Conservation (phyloP, 345 rosid species). For the Citrus reticulata region DNA sequence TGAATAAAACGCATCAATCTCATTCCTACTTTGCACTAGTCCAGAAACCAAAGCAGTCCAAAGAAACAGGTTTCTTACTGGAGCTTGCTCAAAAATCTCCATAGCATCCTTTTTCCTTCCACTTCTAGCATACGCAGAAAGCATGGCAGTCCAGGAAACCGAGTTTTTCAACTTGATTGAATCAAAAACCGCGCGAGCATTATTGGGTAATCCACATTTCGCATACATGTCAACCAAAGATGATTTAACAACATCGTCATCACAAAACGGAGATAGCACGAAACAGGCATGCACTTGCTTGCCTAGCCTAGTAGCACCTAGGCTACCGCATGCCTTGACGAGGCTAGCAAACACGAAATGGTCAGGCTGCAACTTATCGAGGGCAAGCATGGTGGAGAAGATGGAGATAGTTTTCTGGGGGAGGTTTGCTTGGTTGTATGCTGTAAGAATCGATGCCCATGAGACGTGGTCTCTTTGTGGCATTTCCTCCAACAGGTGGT, state of each 20-base stretch:
- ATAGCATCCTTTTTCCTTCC: constrained; percentile 60
- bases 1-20: constrained; percentile 43
- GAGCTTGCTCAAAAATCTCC: constrained; percentile 36
- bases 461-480: constrained; percentile 53
- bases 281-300: constrained; percentile 62
- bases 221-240: constrained; percentile 78
- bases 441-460: constrained; percentile 72
- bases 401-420: constrained; percentile 45
- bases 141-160: constrained; percentile 61
- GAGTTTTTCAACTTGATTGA: constrained; percentile 44
- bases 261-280: constrained; percentile 36
- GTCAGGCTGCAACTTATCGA: constrained; percentile 47
- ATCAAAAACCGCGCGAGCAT: constrained; percentile 49
- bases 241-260: constrained; percentile 67
- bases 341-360: constrained; percentile 61
- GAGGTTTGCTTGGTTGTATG: constrained; percentile 47
- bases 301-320: constrained; percentile 47
- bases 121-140: constrained; percentile 60
- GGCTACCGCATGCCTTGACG: constrained; percentile 57
- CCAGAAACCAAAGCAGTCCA: constrained; percentile 82
- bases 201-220: constrained; percentile 44
- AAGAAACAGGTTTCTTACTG: constrained; percentile 46
- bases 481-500: constrained; percentile 58
- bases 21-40: constrained; percentile 68
- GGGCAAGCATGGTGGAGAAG: constrained; percentile 33